Evolutionary conservation across 2,329 filamentous ascomycete species (phyloP).

Genomic region (Fonsecaea nubica): DNA sequence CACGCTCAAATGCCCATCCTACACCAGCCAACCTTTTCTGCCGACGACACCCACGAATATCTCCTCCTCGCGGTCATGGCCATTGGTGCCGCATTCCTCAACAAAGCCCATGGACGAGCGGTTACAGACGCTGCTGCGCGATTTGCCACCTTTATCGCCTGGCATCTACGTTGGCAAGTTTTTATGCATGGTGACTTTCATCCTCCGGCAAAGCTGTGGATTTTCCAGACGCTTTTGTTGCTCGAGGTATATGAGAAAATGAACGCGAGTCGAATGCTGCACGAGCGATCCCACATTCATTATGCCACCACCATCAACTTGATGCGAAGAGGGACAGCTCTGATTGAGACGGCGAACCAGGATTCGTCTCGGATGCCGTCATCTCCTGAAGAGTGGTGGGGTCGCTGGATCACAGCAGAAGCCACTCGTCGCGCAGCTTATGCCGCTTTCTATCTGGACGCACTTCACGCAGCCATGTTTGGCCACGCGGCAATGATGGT

Average conservation of each 20-base stretch:
- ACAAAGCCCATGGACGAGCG: constrained; percentile 76
- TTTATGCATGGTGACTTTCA: constrained; percentile 90
- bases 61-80: constrained; percentile 88
- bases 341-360: constrained; percentile 58
- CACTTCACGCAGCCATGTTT: constrained; percentile 96
- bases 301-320: constrained; percentile 94
- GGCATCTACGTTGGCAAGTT: constrained; percentile 90
- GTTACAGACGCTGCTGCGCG: constrained; percentile 76
- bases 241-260: constrained; percentile 97
- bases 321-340: constrained; percentile 89
- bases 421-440: constrained; percentile 88
- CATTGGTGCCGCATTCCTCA: constrained; percentile 85
- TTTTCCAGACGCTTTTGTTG: constrained; percentile 88
- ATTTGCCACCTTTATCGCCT: constrained; percentile 86
- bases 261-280: constrained; percentile 88
- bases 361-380: constrained; percentile 66
- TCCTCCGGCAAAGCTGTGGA: constrained; percentile 92
- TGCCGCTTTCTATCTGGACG: constrained; percentile 92
- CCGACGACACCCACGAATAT: constrained; percentile 83
- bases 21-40: constrained; percentile 89
- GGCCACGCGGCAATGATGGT: constrained; percentile 97
- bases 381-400: constrained; percentile 89
- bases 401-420: constrained; percentile 92
- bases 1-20: constrained; percentile 92
- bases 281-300: constrained; percentile 94